Conservation (phyloP, 306 rosid genomes). For the Trifolium subterraneum region DNA sequence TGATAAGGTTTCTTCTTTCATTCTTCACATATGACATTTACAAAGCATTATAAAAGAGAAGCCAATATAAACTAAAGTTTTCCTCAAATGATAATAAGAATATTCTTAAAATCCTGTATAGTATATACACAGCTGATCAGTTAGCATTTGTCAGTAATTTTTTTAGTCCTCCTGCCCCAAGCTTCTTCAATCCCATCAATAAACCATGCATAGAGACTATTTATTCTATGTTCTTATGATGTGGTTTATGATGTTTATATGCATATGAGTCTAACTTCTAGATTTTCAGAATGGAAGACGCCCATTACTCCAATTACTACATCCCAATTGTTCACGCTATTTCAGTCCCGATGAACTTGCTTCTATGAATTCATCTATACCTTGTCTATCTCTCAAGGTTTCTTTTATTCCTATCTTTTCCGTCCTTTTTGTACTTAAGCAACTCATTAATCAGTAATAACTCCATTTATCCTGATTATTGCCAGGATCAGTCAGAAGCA, state of each 20-base stretch:
- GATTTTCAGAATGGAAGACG: slow-evolving; percentile 82
- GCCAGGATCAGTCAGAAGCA: slow-evolving; percentile 58
- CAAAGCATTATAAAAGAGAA: slow-evolving; percentile 24
- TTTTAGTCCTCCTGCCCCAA: not conserved
- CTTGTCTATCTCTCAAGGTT: slow-evolving; percentile 82
- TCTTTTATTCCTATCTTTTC: slow-evolving; percentile 26
- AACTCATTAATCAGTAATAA: slow-evolving; percentile 36
- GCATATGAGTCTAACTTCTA: slow-evolving; percentile 31
- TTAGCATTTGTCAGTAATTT: slow-evolving; percentile 17
- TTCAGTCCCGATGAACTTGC: slow-evolving; percentile 81
- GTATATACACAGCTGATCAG: slow-evolving; percentile 24
- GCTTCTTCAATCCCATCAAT: slow-evolving; percentile 21
- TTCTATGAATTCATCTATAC: slow-evolving; percentile 69
- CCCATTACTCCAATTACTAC: slow-evolving; percentile 69
- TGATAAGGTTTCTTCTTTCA: slow-evolving; percentile 76
- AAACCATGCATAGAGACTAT: slow-evolving; percentile 13
- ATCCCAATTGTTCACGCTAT: slow-evolving; percentile 81
- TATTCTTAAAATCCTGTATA: slow-evolving; percentile 3
- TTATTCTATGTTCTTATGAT: slow-evolving; percentile 17
- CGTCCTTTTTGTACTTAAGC: slow-evolving; percentile 14
- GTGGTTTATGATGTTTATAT: slow-evolving; percentile 4
- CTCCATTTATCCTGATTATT: slow-evolving; percentile 29
- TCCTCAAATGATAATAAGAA: slow-evolving; percentile 4
- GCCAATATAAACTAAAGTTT: slow-evolving; percentile 19
- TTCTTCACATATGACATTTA: slow-evolving; percentile 9